Conservation (phyloP, 768 basidiomycete species). For the Agrocybe pediades region DNA sequence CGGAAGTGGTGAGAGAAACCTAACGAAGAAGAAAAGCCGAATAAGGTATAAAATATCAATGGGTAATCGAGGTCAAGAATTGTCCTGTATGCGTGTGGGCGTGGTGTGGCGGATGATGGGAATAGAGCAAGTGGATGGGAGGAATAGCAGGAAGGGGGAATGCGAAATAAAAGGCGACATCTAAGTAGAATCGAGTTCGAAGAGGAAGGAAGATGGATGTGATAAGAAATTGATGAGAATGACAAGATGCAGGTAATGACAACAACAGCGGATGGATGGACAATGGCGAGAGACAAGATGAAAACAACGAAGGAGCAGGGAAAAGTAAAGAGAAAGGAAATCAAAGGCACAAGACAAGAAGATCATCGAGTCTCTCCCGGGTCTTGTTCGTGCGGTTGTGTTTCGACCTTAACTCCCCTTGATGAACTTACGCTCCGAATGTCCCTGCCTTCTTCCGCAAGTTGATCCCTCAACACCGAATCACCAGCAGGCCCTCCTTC, state of each 20-base stretch:
- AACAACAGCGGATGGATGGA: constrained; percentile 3
- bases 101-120: neutral
- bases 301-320: constrained; percentile 3
- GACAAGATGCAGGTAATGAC: constrained; percentile 1
- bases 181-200: constrained; percentile 6
- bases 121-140: neutral
- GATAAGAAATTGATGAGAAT: neutral
- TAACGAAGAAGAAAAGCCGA: neutral
- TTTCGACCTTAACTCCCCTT: constrained; percentile 79
- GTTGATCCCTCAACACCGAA: constrained; percentile 64
- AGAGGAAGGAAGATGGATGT: constrained; percentile 2
- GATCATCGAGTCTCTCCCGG: constrained; percentile 1
- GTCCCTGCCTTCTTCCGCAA: constrained; percentile 89
- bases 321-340: constrained; percentile 17
- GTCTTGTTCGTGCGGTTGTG: constrained; percentile 36
- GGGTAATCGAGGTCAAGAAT: constrained; percentile 6
- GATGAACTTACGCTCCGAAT: constrained; percentile 82
- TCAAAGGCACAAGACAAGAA: too few relatives aligned
- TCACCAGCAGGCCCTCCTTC: constrained; percentile 22
- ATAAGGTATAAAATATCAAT: constrained; percentile 10
- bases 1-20: neutral
- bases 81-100: constrained; percentile 3
- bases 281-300: neutral
- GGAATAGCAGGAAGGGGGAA: neutral
- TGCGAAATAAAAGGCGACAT: constrained; percentile 1